A percentile compares a stretch with the other conserved stretches of the same genome.
These are phyloP conservation scores for Kandelia obovata DNA, from an alignment of 345 rosid species.

Conservation along the genomic window DNA sequence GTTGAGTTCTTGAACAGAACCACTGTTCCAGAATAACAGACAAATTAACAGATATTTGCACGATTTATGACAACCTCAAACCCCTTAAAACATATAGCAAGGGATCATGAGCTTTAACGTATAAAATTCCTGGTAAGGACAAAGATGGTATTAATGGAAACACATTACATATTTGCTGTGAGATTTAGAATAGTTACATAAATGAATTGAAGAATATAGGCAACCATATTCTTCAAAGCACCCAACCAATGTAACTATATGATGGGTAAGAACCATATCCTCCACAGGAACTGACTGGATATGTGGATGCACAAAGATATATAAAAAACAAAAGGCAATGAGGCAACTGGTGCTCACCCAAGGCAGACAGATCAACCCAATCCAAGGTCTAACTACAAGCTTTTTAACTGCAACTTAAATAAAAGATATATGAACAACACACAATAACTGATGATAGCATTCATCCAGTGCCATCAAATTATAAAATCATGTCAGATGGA, in stretches of 20 bases:
- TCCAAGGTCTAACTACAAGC: too few relatives aligned
- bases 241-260: neutral
- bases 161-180: neutral
- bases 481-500: neutral
- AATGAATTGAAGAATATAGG: neutral
- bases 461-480: neutral
- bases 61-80: slow-evolving; percentile 1
- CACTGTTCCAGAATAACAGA: neutral
- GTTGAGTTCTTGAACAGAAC: slow-evolving; percentile 11
- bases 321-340: too few relatives aligned
- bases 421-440: neutral
- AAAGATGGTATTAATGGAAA: neutral
- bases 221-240: neutral
- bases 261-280: neutral
- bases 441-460: neutral
- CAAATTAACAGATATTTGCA: neutral
- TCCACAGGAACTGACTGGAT: neutral
- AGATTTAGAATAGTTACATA: neutral
- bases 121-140: neutral
- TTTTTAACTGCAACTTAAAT: too few relatives aligned
- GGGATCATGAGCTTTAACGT: neutral
- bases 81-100: neutral
- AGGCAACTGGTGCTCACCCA: too few relatives aligned
- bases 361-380: too few relatives aligned
- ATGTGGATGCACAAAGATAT: neutral